Evolutionary conservation across 2,329 filamentous ascomycete species (phyloP).

Genomic region (Ceratocystis alfenasii): DNA sequence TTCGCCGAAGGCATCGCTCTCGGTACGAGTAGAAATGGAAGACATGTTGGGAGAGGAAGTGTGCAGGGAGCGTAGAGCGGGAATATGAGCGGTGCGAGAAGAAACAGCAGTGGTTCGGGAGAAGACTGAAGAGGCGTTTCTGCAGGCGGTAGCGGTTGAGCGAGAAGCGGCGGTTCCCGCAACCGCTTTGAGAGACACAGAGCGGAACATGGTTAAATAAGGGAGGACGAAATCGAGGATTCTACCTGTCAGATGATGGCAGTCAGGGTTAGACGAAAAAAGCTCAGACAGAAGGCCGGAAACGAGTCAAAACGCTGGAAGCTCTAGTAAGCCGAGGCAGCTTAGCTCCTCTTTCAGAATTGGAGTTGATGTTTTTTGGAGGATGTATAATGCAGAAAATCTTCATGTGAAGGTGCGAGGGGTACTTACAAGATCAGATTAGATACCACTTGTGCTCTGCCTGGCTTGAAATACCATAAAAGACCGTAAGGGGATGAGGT

Average conservation of each 20-base stretch:
- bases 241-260: constrained; percentile 19
- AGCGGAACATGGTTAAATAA: constrained; percentile 22
- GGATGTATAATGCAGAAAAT: background rate
- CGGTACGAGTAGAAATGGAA: constrained; percentile 51
- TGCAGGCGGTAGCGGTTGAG: constrained; percentile 2
- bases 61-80: constrained; percentile 29
- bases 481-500: background rate
- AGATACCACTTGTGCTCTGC: background rate
- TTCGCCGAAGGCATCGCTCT: constrained; percentile 96
- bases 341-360: background rate
- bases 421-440: constrained; percentile 8
- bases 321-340: constrained; percentile 10
- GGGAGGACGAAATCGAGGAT: constrained; percentile 12
- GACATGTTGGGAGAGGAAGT: constrained; percentile 38
- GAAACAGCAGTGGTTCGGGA: constrained; percentile 6
- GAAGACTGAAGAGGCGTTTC: constrained; percentile 12
- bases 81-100: constrained; percentile 14
- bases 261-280: constrained; percentile 11
- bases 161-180: constrained; percentile 14
- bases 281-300: constrained; percentile 14
- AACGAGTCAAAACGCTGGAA: constrained; percentile 14
- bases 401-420: constrained; percentile 2
- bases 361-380: constrained; percentile 10
- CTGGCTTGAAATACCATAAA: background rate
- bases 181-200: constrained; percentile 19